These are phyloP conservation scores for Talaromyces islandicus DNA, from an alignment of 2,329 filamentous ascomycete genomes.

Conservation along the genomic window DNA sequence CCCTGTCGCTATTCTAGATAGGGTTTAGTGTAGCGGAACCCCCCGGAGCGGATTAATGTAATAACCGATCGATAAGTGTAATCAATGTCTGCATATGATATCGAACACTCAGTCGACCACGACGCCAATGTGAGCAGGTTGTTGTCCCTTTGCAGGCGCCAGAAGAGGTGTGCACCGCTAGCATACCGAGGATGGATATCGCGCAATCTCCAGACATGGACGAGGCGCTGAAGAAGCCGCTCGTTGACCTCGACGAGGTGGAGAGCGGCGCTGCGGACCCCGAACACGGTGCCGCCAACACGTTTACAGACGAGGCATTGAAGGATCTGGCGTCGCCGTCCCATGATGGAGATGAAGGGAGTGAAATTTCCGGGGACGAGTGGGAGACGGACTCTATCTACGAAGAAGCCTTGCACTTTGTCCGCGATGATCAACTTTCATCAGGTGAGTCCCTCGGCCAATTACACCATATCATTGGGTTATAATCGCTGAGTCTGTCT, in stretches of 20 bases:
- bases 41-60: constrained; percentile 1
- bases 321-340: constrained; percentile 26
- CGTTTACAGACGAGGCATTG: constrained; percentile 19
- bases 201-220: constrained; percentile 29
- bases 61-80: constrained; percentile 8
- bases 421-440: constrained; percentile 48
- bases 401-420: constrained; percentile 56
- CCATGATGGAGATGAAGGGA: constrained; percentile 29
- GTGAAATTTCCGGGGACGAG: constrained; percentile 32
- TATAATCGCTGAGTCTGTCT: constrained; percentile 7
- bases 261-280: constrained; percentile 17
- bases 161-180: constrained; percentile 22
- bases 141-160: constrained; percentile 22
- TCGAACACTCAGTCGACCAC: constrained; percentile 18
- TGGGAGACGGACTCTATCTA: constrained; percentile 63
- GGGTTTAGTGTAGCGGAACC: background rate
- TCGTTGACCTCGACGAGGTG: constrained; percentile 31
- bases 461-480: background rate
- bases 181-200: constrained; percentile 31
- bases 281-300: constrained; percentile 16
- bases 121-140: constrained; percentile 24
- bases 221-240: constrained; percentile 27
- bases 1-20: background rate
- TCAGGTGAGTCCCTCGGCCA: constrained; percentile 34
- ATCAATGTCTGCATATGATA: constrained; percentile 5